Base-by-base conservation (phyloP, 352 stramenopile species). In the Pythium brachiatum region DNA sequence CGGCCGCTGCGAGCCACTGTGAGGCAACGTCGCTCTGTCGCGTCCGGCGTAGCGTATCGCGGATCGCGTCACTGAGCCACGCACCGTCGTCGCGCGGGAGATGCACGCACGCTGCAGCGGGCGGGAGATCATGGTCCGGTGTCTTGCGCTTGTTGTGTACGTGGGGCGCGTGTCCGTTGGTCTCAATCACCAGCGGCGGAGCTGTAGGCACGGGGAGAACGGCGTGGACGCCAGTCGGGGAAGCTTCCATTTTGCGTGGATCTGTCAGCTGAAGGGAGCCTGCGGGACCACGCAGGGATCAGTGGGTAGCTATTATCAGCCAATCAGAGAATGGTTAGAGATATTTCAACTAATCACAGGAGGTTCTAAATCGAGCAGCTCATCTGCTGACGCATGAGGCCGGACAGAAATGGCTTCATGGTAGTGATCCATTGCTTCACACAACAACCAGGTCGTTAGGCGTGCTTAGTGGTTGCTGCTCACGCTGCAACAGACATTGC, bases 11-110 rank as follows among this genome's bases (percentile, higher is more conserved):
- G 4, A 32, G 47, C 13, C 48, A 31, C 9, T 51, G 18, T 13
- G 43, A 27, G 53, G 27, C 13, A 18, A 38, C 3, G 6, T n/a
- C 34, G 41, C 23, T 23, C 21, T 57, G 54, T 29, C 57, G 57
- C 27, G 41, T 25, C 26, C 53, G 39, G 3, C 47, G 63, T 9
- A 65, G 43, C 51, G 52, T 62, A 27, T 57, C 52, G 20, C 39
- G 57, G 52, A 70, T 47, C 26, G 52, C 25, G 15, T 43, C 16
- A 0, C 25, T 44, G 16, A 65, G 44, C 41, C 34, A 36, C 20
- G n/a, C 18, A 26, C 61, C 57, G 26, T 20, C 36, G 13, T 58
- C 46, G 15, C 23, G 57, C 3, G 57, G 16, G 18, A 53, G n/a
- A 29, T 56, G 39, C 41, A 53, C 50, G 44, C 62, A 61, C 26